Evolutionary conservation across 495 filamentous ascomycete genomes (phyloP).

Genomic region (Rostrohypoxylon terebratum): DNA sequence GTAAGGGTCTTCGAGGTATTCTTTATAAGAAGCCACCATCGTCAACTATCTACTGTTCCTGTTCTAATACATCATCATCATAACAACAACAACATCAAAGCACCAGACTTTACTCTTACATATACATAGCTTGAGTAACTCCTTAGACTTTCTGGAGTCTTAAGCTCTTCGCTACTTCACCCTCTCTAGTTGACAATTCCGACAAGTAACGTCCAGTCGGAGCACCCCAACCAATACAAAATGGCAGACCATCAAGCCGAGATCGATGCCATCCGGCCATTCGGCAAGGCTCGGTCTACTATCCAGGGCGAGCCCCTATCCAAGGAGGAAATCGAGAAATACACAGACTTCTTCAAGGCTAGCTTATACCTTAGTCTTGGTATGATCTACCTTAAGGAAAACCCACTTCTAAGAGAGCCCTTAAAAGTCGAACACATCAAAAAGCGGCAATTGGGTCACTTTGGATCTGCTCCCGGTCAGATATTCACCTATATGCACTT

Average conservation of each 20-base stretch:
- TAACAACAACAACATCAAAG: constrained; percentile 1
- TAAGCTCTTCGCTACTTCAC: constrained; percentile 9
- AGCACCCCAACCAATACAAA: constrained; percentile 7
- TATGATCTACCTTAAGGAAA: constrained; percentile 79
- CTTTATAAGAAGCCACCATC: constrained; percentile 27
- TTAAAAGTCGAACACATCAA: constrained; percentile 74
- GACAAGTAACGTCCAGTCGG: constrained; percentile 8
- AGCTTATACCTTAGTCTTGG: constrained; percentile 78
- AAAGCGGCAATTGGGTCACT: constrained; percentile 75
- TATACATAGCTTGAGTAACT: constrained; percentile 25
- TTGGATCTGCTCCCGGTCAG: constrained; percentile 78
- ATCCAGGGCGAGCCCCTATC: constrained; percentile 67
- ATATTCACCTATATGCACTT: constrained; percentile 82
- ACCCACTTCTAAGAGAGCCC: constrained; percentile 73
- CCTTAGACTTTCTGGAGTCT: constrained; percentile 13
- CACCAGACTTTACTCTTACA: constrained; percentile 11
- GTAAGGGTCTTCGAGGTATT: background rate
- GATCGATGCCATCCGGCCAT: constrained; percentile 68
- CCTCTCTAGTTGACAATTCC: background rate
- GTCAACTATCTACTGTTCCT: constrained; percentile 14
- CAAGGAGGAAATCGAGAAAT: constrained; percentile 72
- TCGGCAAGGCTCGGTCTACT: constrained; percentile 73
- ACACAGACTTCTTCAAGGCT: constrained; percentile 75
- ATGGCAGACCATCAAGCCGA: constrained; percentile 55
- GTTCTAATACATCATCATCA: constrained; percentile 27